Percentiles rank a stretch among this genome's conserved stretches.
Conservation (phyloP, 2,329 filamentous ascomycete species). For the Drechslerella stenobrocha region DNA sequence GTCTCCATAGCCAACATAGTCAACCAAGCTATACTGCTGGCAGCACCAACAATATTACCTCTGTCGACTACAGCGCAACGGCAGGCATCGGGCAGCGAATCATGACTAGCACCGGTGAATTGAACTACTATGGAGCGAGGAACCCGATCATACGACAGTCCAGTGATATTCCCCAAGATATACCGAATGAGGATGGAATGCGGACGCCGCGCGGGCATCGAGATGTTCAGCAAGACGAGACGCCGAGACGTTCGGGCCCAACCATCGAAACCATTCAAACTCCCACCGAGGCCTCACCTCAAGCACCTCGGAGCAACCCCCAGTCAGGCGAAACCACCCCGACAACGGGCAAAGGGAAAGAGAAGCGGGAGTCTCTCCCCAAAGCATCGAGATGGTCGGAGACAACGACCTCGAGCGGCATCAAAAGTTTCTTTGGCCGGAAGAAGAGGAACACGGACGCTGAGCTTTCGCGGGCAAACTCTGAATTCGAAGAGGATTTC, state of each 20-base stretch:
- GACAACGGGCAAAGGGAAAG: slow-evolving; percentile 62
- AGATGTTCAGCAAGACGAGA: slow-evolving; percentile 23
- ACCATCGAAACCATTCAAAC: slow-evolving; percentile 49
- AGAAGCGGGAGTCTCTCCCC: slow-evolving; percentile 82
- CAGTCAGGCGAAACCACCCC: slow-evolving; percentile 59
- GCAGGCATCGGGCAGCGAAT: slow-evolving; percentile 51
- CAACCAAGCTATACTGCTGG: slow-evolving; percentile 35
- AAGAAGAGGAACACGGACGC: slow-evolving; percentile 65
- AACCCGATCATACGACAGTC: slow-evolving; percentile 49
- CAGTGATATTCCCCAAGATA: slow-evolving; percentile 71
- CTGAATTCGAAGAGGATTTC: slow-evolving; percentile 66
- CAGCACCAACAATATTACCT: slow-evolving; percentile 50
- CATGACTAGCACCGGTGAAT: slow-evolving; percentile 49
- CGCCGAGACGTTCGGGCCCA: slow-evolving; percentile 19
- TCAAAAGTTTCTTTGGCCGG: slow-evolving; percentile 69
- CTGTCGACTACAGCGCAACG: slow-evolving; percentile 57
- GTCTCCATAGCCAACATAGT: slow-evolving; percentile 37
- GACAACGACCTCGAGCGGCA: slow-evolving; percentile 85
- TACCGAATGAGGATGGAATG: slow-evolving; percentile 56
- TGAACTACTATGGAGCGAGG: slow-evolving; percentile 54
- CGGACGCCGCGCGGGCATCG: slow-evolving; percentile 35
- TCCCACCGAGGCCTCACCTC: slow-evolving; percentile 50
- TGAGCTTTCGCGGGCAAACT: slow-evolving; percentile 73
- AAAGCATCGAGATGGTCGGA: slow-evolving; percentile 98
- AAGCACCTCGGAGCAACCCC: slow-evolving; percentile 41